These are phyloP conservation scores for Volvariella volvacea DNA, from an alignment of 1,284 basidiomycete species.

Conservation along the genomic window DNA sequence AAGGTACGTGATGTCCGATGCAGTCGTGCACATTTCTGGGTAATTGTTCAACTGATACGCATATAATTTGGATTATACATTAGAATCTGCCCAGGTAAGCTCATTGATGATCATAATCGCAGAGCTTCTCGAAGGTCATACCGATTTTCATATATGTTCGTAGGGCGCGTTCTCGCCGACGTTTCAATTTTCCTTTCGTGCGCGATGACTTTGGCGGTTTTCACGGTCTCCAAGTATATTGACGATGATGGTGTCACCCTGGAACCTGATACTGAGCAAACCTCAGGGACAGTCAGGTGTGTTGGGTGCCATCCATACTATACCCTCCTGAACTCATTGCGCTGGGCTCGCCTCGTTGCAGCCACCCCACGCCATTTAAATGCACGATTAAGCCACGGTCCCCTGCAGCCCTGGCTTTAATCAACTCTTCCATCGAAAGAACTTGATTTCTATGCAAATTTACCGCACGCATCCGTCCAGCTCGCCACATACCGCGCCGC, in stretches of 20 bases:
- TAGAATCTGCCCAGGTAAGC: constrained; percentile 21
- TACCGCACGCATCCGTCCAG: too few relatives aligned
- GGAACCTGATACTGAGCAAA: constrained; percentile 31
- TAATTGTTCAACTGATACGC: constrained; percentile 13
- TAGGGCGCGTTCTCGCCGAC: constrained; percentile 32
- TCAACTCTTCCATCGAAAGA: not conserved
- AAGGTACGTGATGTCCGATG: constrained; percentile 20
- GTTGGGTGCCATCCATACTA: too few relatives aligned
- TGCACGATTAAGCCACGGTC: constrained; percentile 3
- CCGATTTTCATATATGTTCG: not conserved
- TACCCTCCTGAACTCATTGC: not conserved
- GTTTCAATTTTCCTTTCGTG: constrained; percentile 35
- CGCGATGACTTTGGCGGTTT: constrained; percentile 34
- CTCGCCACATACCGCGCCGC: not conserved
- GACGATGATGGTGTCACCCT: constrained; percentile 20
- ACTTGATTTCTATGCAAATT: too few relatives aligned
- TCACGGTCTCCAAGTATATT: constrained; percentile 23
- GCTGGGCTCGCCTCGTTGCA: not conserved
- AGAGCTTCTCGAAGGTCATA: not conserved
- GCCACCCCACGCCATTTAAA: constrained; percentile 3
- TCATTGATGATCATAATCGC: not conserved
- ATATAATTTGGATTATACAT: constrained; percentile 12
- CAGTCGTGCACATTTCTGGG: constrained; percentile 16
- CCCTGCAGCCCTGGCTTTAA: not conserved
- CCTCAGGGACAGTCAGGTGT: constrained; percentile 34